These are phyloP conservation scores for Flammula alnicola DNA, from an alignment of 1,284 basidiomycete genomes.

Conservation along the genomic window DNA sequence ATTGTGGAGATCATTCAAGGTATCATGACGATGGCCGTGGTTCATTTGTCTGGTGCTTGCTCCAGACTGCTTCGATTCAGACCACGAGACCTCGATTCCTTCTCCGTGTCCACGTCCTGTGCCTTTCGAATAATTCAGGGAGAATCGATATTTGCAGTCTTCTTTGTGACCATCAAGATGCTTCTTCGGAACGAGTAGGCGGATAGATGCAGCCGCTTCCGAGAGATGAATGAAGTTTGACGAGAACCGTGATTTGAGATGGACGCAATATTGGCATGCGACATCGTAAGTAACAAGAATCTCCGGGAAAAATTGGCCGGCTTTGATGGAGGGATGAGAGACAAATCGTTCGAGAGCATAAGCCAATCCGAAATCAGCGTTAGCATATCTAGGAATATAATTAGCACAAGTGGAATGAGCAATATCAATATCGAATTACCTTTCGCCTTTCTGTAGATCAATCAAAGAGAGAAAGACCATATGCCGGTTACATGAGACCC, in stretches of 20 bases:
- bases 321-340: no score
- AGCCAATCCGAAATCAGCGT: background rate
- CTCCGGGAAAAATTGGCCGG: slow-evolving; percentile 1
- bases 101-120: slow-evolving; percentile 28
- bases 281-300: slow-evolving; percentile 13
- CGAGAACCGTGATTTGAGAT: slow-evolving; percentile 9
- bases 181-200: slow-evolving; percentile 6
- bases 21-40: slow-evolving; percentile 31
- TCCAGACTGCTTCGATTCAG: slow-evolving; percentile 24
- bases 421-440: no score
- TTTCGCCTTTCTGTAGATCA: slow-evolving; percentile 2
- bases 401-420: background rate
- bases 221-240: background rate
- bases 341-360: background rate
- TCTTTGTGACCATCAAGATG: no score
- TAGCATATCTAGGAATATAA: background rate
- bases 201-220: slow-evolving; percentile 18
- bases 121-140: slow-evolving; percentile 26
- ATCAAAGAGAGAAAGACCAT: background rate
- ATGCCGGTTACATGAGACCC: background rate
- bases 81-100: slow-evolving; percentile 25
- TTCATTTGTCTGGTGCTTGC: slow-evolving; percentile 31
- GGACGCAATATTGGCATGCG: slow-evolving; percentile 3
- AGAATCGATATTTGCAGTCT: slow-evolving; percentile 25
- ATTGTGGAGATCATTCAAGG: slow-evolving; percentile 23